Evolutionary conservation across 1,284 basidiomycete species (phyloP), one percentile per base, ranked within the genome.

Genomic region (Cutaneotrichosporon sp.): DNA sequence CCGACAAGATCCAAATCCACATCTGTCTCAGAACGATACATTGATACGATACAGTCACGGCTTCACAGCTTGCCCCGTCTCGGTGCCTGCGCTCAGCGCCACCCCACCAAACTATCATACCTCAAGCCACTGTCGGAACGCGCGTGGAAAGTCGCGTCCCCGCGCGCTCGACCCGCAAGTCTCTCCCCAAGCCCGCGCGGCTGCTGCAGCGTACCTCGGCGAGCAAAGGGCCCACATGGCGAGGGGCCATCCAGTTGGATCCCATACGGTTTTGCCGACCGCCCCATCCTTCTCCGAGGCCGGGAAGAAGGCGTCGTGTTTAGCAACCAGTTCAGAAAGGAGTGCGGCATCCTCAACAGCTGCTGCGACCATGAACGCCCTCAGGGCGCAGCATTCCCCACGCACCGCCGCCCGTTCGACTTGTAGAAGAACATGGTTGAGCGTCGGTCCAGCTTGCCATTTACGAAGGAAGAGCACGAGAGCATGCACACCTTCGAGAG

Each of bases 391-490:
- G 51, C 18, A 30, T 13, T n/a, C 10, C 13, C 51, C 30, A 31
- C 26, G 30, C 18, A 4, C 31, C 6, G 30, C 30, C 5, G 51
- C 51, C 5, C 51, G 6, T 31, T 53, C 51, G 5, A 53, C 30
- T 4, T 18, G 51, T 2, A 53, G 51, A 6, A 53, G 30, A 16
- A 16, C 51, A 31, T 53, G 51, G 30, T 30, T n/a, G 30, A 53
- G 51, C 16, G 51, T 22, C 26, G 51, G 30, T 6, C 30, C 31
- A 16, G 51, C 51, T 31, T 53, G 26, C 51, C 51, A 53, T 16
- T 53, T 53, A 31, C 31, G 51, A 31, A 53, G 31, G 31, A 53
- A 53, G 51, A 53, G 51, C 30, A 53, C 51, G 51, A 53, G 51
- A 1, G 14, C 31, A 14, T 16, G 51, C 30, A 53, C 51, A 6